phyloP scores from a whole-genome alignment of 129 eudicot genomes.

The Heracleum sosnowskyi region DNA sequence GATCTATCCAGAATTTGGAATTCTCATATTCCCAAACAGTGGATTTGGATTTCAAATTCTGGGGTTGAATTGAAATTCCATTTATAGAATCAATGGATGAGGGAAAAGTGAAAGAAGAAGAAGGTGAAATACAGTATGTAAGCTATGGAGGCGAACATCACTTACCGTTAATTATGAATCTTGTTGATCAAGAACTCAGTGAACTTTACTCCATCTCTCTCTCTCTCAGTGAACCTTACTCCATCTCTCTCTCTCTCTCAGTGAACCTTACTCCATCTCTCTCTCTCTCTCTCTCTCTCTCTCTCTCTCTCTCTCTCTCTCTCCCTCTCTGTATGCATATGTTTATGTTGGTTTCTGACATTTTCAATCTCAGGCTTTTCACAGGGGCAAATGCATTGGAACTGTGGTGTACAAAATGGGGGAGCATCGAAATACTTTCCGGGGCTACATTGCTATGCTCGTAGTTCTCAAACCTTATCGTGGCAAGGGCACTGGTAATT shows the following conservation, averaged over 20 bases:
- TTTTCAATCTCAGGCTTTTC: slow-evolving; percentile 58
- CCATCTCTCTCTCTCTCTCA: too few relatives aligned
- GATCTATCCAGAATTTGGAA: too few relatives aligned
- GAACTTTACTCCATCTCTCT: slow-evolving; percentile 84
- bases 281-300: not conserved
- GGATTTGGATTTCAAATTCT: too few relatives aligned
- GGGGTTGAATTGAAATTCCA: too few relatives aligned
- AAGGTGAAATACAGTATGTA: slow-evolving; percentile 41
- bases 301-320: slow-evolving; percentile 21
- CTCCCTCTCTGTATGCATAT: too few relatives aligned
- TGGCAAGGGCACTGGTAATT: slow-evolving; percentile 76
- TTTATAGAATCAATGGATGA: not conserved
- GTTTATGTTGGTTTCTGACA: too few relatives aligned
- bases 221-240: too few relatives aligned
- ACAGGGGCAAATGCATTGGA: slow-evolving; percentile 78
- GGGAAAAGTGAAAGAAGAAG: not conserved
- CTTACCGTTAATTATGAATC: slow-evolving; percentile 75
- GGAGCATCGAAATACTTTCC: slow-evolving; percentile 67
- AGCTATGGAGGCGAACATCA: slow-evolving; percentile 95
- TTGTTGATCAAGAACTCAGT: slow-evolving; percentile 89
- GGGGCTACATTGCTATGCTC: slow-evolving; percentile 98
- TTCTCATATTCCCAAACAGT: too few relatives aligned
- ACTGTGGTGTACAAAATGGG: slow-evolving; percentile 97
- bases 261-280: too few relatives aligned
- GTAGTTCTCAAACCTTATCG: slow-evolving; percentile 84